Evolutionary conservation across 192 early-diverging fungal genomes (phyloP).

Genomic region (Coemansia sp.): DNA sequence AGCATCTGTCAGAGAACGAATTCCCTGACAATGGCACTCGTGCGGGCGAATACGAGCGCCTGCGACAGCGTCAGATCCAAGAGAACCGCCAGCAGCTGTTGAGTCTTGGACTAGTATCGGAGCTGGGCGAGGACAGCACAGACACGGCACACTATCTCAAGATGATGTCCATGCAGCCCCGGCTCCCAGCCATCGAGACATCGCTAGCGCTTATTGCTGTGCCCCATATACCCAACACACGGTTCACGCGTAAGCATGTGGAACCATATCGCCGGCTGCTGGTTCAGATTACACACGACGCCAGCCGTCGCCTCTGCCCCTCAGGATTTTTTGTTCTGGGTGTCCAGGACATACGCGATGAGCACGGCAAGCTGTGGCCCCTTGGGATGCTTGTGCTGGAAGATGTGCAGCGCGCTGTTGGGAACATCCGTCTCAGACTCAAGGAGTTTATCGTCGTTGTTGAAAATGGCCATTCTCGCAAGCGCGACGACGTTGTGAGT

Average conservation of each 20-base stretch:
- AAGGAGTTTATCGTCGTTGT: slow-evolving; percentile 59
- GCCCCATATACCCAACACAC: slow-evolving; percentile 60
- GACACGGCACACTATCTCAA: slow-evolving; percentile 70
- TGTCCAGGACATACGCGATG: slow-evolving; percentile 67
- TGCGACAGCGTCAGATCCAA: slow-evolving; percentile 51
- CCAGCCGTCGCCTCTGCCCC: slow-evolving; percentile 58
- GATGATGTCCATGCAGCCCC: slow-evolving; percentile 55
- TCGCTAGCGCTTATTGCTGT: slow-evolving; percentile 61
- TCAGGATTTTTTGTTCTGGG: slow-evolving; percentile 70
- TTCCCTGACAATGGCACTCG: slow-evolving; percentile 36
- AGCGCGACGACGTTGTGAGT: slow-evolving; percentile 46
- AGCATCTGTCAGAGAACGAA: slow-evolving; percentile 22
- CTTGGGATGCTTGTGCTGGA: slow-evolving; percentile 73
- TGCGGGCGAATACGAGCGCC: slow-evolving; percentile 47
- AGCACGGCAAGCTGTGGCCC: slow-evolving; percentile 67
- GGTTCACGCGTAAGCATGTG: slow-evolving; percentile 53
- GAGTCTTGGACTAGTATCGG: slow-evolving; percentile 70
- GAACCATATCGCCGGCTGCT: slow-evolving; percentile 62
- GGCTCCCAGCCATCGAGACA: slow-evolving; percentile 30
- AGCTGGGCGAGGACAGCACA: slow-evolving; percentile 75
- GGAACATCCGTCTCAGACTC: slow-evolving; percentile 42
- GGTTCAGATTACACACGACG: slow-evolving; percentile 63
- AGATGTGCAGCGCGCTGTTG: slow-evolving; percentile 65
- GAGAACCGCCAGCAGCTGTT: slow-evolving; percentile 53
- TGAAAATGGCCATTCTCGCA: slow-evolving; percentile 48